These are phyloP conservation scores for Petunia secreta DNA, from an alignment of 257 asterid species.

Conservation along the genomic window DNA sequence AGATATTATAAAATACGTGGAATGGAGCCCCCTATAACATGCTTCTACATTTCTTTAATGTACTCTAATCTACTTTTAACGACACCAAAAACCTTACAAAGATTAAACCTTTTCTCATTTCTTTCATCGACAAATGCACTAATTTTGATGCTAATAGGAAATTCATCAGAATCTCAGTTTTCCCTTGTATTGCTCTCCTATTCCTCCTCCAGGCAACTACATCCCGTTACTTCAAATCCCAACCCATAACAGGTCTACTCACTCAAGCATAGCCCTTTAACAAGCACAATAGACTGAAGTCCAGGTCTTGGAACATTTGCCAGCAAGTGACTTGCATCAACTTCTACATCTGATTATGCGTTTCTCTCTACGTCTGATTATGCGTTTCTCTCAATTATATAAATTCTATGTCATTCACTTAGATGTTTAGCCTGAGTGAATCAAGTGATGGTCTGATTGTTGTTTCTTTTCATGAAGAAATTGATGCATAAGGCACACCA, in stretches of 20 bases:
- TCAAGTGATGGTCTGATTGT: neutral
- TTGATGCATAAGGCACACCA: too few relatives aligned
- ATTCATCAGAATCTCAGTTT: neutral
- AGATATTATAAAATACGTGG: neutral
- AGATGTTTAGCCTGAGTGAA: neutral
- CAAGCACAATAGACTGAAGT: neutral
- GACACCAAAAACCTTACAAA: neutral
- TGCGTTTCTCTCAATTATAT: neutral
- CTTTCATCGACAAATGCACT: neutral
- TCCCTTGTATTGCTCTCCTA: neutral
- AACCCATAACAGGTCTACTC: neutral
- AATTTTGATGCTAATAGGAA: neutral
- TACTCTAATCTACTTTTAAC: neutral
- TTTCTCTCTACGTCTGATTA: neutral
- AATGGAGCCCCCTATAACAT: neutral
- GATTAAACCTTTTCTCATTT: neutral
- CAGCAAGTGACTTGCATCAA: neutral
- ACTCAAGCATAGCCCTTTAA: neutral
- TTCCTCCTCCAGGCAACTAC: neutral
- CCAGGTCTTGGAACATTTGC: neutral
- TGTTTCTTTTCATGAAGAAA: neutral
- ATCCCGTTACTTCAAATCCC: neutral
- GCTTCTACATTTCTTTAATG: neutral
- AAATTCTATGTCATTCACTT: neutral
- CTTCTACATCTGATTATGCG: neutral